phyloP scores from a whole-genome alignment of 495 filamentous ascomycete genomes.

The Friedmanniomyces simplex region DNA sequence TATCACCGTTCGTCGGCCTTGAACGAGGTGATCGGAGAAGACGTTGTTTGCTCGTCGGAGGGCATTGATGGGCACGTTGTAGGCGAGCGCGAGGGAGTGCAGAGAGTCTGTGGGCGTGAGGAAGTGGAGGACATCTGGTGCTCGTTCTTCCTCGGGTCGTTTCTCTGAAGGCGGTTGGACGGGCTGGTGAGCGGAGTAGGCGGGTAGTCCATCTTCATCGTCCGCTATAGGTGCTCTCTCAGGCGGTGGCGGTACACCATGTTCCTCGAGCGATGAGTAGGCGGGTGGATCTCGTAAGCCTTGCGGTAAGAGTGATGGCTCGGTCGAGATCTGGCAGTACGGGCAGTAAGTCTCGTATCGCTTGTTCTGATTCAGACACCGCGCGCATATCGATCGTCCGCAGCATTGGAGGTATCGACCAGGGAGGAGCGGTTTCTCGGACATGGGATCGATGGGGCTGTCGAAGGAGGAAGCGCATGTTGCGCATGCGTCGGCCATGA shows the following conservation, averaged over 20 bases:
- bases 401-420: conserved; percentile 45
- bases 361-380: conserved; percentile 55
- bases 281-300: conserved; percentile 48
- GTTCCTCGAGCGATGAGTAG: conserved; percentile 39
- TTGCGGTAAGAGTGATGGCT: conserved; percentile 43
- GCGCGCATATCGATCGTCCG: conserved; percentile 52
- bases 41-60: conserved; percentile 54
- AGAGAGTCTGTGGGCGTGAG: conserved; percentile 55
- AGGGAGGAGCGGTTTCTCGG: conserved; percentile 21
- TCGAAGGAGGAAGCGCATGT: conserved; percentile 17
- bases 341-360: conserved; percentile 63
- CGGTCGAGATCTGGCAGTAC: conserved; percentile 45
- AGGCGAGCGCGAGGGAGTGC: conserved; percentile 53
- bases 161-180: conserved; percentile 25
- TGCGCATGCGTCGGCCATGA: conserved; percentile 15
- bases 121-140: conserved; percentile 57
- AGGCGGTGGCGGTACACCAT: conserved; percentile 12
- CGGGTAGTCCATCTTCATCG: conserved; percentile 22
- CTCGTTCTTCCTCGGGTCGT: conserved; percentile 21
- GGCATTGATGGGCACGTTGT: conserved; percentile 47
- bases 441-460: conserved; percentile 2
- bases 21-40: conserved; percentile 52
- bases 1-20: conserved; percentile 52
- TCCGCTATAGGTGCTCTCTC: conserved; percentile 23
- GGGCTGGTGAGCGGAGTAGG: conserved; percentile 28